phyloP scores from a whole-genome alignment of 768 basidiomycete species.

The Russula earlei region DNA sequence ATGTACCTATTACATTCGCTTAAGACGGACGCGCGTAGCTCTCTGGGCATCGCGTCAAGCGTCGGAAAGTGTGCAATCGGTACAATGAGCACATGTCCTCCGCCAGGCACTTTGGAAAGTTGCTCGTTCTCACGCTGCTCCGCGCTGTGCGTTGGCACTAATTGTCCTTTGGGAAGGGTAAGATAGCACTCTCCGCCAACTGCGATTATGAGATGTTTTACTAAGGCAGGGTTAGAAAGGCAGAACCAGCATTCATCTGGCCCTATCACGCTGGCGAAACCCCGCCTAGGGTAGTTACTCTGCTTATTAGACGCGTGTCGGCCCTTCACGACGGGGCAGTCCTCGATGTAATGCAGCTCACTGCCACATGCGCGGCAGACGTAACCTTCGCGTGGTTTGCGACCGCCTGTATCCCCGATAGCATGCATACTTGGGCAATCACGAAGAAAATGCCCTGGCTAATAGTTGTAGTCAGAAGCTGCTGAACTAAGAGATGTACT shows the following conservation, averaged over 20 bases:
- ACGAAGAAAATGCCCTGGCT: slow-evolving; percentile 79
- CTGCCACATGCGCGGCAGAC: slow-evolving; percentile 88
- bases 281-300: slow-evolving; percentile 35
- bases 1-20: slow-evolving; percentile 70
- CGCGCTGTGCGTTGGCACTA: slow-evolving; percentile 67
- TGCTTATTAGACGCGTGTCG: slow-evolving; percentile 30
- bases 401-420: slow-evolving; percentile 73
- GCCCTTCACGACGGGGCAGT: slow-evolving; percentile 68
- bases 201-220: slow-evolving; percentile 91
- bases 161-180: slow-evolving; percentile 93
- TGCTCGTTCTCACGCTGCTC: slow-evolving; percentile 31
- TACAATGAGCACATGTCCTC: slow-evolving; percentile 91
- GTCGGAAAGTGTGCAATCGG: slow-evolving; percentile 93
- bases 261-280: slow-evolving; percentile 66
- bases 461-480: slow-evolving; percentile 6
- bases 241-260: slow-evolving; percentile 99
- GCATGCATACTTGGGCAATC: slow-evolving; percentile 80
- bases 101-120: slow-evolving; percentile 64
- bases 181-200: slow-evolving; percentile 93
- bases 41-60: slow-evolving; percentile 68
- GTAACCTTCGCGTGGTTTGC: slow-evolving; percentile 77
- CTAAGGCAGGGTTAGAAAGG: slow-evolving; percentile 84
- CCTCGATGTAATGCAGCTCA: slow-evolving; percentile 75
- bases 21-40: slow-evolving; percentile 64
- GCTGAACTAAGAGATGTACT: background rate